phyloP scores from a whole-genome alignment of 106 monocot species.

The Vanilla planifolia region DNA sequence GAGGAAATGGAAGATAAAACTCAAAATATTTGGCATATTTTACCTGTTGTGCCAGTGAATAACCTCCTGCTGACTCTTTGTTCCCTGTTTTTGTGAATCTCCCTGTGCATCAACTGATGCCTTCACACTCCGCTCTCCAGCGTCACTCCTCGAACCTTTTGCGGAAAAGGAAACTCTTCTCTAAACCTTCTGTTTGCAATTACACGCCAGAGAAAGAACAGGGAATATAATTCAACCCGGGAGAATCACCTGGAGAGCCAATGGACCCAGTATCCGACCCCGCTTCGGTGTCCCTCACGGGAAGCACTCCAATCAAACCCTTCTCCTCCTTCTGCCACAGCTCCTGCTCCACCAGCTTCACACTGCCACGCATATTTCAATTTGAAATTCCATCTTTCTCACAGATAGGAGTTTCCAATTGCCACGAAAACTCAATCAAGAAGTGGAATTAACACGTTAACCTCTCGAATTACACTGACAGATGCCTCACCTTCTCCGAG shows the following conservation, averaged over 20 bases:
- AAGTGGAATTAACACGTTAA: neutral
- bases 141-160: constrained; percentile 53
- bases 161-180: neutral
- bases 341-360: constrained; percentile 96
- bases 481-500: constrained; percentile 58
- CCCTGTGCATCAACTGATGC: constrained; percentile 26
- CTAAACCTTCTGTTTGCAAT: neutral
- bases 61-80: constrained; percentile 64
- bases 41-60: constrained; percentile 96
- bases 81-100: constrained; percentile 71
- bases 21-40: neutral
- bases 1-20: too few relatives aligned
- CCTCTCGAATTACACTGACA: neutral
- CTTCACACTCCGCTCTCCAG: constrained; percentile 44
- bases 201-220: neutral
- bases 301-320: constrained; percentile 95
- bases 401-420: neutral
- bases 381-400: neutral
- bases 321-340: constrained; percentile 97
- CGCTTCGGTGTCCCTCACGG: constrained; percentile 63
- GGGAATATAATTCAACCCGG: neutral
- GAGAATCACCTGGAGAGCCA: constrained; percentile 49
- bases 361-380: constrained; percentile 37
- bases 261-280: constrained; percentile 19
- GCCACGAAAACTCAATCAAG: neutral